phyloP scores from a whole-genome alignment of 495 filamentous ascomycete genomes.

The Bryoglossum gracile region DNA sequence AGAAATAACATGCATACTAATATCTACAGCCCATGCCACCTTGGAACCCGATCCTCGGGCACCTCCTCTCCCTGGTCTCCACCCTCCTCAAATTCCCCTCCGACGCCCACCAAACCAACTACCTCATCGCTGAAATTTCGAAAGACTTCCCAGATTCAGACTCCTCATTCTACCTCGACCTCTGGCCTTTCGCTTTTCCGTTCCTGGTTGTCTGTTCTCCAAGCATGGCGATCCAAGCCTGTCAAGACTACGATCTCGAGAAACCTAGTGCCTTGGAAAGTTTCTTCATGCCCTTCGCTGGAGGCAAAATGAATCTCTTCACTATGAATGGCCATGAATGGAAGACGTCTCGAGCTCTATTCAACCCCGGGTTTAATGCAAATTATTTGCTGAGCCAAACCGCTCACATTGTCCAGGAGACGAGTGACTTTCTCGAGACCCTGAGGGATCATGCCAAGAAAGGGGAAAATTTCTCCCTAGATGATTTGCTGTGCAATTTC shows the following conservation, averaged over 20 bases:
- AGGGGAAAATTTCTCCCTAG: conserved; percentile 38
- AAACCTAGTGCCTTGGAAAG: conserved; percentile 20
- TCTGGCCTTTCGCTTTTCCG: conserved; percentile 22
- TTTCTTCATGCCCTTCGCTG: conserved; percentile 18
- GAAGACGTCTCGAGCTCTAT: conserved; percentile 30
- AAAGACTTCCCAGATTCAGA: conserved; percentile 2
- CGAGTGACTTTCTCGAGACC: conserved; percentile 27
- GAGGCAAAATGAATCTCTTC: conserved; percentile 7
- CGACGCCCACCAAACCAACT: conserved; percentile 3
- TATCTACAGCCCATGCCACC: conserved; percentile 12
- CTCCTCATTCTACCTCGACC: conserved; percentile 20
- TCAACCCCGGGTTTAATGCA: conserved; percentile 27
- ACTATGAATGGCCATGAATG: conserved; percentile 25
- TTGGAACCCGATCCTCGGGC: conserved; percentile 3
- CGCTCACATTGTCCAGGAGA: conserved; percentile 29
- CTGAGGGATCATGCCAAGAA: conserved; percentile 26
- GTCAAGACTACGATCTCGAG: conserved; percentile 7
- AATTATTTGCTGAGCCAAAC: conserved; percentile 28
- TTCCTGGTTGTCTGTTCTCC: conserved; percentile 22
- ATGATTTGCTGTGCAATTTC: conserved; percentile 50
- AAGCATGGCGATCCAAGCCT: conserved; percentile 15
- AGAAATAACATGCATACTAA: no score
- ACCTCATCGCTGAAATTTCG: conserved; percentile 1
- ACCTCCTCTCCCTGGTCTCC: background rate
- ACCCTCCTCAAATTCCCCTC: background rate